Conservation (phyloP, 148 eudicot species). For the Vaccinium vitisidaea region DNA sequence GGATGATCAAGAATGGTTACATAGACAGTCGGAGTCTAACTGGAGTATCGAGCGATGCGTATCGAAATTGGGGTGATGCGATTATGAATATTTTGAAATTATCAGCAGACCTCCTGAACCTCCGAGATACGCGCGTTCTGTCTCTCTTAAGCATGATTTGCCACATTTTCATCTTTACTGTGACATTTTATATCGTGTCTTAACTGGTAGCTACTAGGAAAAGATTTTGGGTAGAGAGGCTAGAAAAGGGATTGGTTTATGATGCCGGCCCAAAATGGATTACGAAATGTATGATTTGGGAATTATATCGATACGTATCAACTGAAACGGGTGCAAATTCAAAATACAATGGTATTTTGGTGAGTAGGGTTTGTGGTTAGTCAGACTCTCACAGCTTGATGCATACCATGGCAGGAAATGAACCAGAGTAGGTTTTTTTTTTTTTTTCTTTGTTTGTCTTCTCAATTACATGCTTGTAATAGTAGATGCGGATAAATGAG, state of each 20-base stretch:
- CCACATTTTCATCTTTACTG: neutral
- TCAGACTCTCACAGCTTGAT: neutral
- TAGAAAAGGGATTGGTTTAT: neutral
- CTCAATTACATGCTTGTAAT: neutral
- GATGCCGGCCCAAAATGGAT: neutral
- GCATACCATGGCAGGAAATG: neutral
- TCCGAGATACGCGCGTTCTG: neutral
- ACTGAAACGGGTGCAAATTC: neutral
- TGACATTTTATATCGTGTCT: neutral
- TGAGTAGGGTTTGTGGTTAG: neutral
- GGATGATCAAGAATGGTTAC: constrained; percentile 73
- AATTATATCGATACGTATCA: neutral
- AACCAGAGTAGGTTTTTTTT: neutral
- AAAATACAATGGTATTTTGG: neutral
- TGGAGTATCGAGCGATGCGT: neutral
- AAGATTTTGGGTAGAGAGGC: neutral
- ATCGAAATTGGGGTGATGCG: neutral
- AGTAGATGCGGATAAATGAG: neutral
- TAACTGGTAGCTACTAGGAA: neutral
- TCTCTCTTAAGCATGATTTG: neutral
- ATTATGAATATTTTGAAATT: neutral
- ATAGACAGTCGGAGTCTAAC: constrained; percentile 27
- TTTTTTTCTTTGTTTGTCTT: neutral
- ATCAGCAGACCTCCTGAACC: neutral
- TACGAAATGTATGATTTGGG: neutral